Evolutionary conservation across 163 green algal genomes (phyloP).

Genomic region (Volvox carteri): DNA sequence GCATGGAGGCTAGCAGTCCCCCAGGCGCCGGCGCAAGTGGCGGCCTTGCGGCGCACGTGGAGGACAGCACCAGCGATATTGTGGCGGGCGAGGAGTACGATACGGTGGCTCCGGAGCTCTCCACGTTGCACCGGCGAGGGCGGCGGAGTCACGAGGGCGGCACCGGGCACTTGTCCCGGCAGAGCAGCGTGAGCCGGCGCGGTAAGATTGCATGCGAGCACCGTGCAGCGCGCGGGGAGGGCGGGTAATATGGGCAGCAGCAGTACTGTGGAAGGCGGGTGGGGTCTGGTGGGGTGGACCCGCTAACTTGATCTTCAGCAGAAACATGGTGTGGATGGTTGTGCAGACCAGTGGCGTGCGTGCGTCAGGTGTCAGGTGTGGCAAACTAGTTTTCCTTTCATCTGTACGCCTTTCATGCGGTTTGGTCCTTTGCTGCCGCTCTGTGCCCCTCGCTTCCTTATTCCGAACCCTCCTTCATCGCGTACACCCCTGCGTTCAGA

Average conservation of each 20-base stretch:
- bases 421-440: too few relatives aligned
- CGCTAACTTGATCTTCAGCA: too few relatives aligned
- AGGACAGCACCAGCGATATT: conserved; percentile 49
- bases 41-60: neutral
- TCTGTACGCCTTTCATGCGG: too few relatives aligned
- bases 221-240: neutral
- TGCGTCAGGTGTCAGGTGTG: too few relatives aligned
- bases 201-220: conserved; percentile 1
- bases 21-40: neutral
- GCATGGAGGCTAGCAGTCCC: conserved; percentile 12
- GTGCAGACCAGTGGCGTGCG: too few relatives aligned
- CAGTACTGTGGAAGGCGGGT: neutral
- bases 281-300: too few relatives aligned
- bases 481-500: conserved; percentile 1
- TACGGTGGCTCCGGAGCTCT: conserved; percentile 45
- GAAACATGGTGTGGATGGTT: too few relatives aligned
- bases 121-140: neutral
- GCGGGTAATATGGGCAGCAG: too few relatives aligned
- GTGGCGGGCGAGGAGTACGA: conserved; percentile 40
- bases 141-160: neutral
- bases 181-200: conserved; percentile 32
- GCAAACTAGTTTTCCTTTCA: too few relatives aligned
- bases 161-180: neutral
- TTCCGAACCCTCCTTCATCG: too few relatives aligned
- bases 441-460: too few relatives aligned